Evolutionary conservation across 371 early-diverging fungal species (phyloP).

Genomic region (Rhizopus stolonifer): DNA sequence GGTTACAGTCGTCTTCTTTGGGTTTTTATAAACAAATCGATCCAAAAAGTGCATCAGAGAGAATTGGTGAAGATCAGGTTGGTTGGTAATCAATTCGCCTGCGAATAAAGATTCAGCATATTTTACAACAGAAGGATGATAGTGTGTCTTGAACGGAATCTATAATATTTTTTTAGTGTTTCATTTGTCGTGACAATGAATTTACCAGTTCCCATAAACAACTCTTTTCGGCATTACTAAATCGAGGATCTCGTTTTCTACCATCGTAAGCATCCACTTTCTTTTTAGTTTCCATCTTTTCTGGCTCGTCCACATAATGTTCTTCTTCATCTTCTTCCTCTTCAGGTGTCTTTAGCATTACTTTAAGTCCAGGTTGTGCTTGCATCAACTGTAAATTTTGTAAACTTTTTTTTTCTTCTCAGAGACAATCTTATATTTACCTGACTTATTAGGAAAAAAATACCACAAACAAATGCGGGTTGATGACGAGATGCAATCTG

Average conservation of each 20-base stretch:
- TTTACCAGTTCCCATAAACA: conserved; percentile 92
- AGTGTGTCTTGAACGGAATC: conserved; percentile 74
- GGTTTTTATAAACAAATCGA: conserved; percentile 93
- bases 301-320: conserved; percentile 40
- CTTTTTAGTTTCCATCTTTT: conserved; percentile 20
- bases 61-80: conserved; percentile 87
- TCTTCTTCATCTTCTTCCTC: conserved; percentile 73
- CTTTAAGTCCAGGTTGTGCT: conserved; percentile 51
- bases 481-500: conserved; percentile 79
- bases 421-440: conserved; percentile 32
- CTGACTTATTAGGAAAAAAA: conserved; percentile 82
- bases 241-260: conserved; percentile 86
- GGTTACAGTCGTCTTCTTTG: conserved; percentile 67
- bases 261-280: conserved; percentile 67
- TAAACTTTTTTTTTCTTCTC: too few species aligned
- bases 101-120: conserved; percentile 75
- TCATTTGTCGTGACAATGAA: too few species aligned
- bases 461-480: conserved; percentile 83
- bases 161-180: conserved; percentile 16
- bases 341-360: conserved; percentile 71
- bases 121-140: conserved; percentile 88
- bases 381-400: conserved; percentile 25
- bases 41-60: conserved; percentile 93
- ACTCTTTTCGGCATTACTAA: conserved; percentile 74
- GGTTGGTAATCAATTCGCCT: conserved; percentile 67